Evolutionary conservation across 202 grass and related monocot species (phyloP).

Genomic region (Schoenoplectus triqueter): DNA sequence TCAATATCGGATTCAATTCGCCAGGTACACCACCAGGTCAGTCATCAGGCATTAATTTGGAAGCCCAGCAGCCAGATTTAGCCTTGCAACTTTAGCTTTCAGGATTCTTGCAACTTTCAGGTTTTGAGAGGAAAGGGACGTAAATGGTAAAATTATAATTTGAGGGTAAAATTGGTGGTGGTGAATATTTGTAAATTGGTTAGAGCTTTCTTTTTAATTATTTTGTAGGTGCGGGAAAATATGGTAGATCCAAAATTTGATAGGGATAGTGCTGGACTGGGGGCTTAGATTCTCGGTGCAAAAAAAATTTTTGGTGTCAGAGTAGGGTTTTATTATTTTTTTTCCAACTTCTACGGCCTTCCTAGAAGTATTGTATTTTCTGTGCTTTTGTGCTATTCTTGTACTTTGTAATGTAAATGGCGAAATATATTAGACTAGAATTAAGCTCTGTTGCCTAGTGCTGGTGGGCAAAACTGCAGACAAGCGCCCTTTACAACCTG

Average conservation of each 20-base stretch:
- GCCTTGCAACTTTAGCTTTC: slow-evolving; percentile 82
- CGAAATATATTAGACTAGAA: slow-evolving; percentile 40
- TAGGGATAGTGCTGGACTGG: slow-evolving; percentile 36
- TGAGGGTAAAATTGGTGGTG: not conserved
- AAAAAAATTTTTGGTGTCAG: not conserved
- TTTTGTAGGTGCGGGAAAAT: slow-evolving; percentile 25
- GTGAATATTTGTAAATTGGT: slow-evolving; percentile 35
- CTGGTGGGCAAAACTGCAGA: not conserved
- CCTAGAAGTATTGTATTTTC: slow-evolving; percentile 35
- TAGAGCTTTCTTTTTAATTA: slow-evolving; percentile 25
- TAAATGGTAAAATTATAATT: slow-evolving; percentile 13
- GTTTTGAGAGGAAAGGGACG: not conserved
- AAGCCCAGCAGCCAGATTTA: slow-evolving; percentile 95
- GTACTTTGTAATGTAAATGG: slow-evolving; percentile 44
- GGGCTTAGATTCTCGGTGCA: slow-evolving; percentile 28
- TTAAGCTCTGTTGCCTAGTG: not conserved
- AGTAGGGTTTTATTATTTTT: slow-evolving; percentile 33
- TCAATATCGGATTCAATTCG: slow-evolving; percentile 89
- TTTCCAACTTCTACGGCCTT: slow-evolving; percentile 31
- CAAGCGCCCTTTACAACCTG: not conserved
- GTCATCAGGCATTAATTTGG: slow-evolving; percentile 82
- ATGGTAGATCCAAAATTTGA: not conserved
- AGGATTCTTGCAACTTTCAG: slow-evolving; percentile 18
- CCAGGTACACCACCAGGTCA: slow-evolving; percentile 79
- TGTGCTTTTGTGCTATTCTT: slow-evolving; percentile 28